Evolutionary conservation across 73 alveolate genomes (phyloP), one percentile per base, ranked within the genome.

Genomic region (Symbiodinium pilosum): DNA sequence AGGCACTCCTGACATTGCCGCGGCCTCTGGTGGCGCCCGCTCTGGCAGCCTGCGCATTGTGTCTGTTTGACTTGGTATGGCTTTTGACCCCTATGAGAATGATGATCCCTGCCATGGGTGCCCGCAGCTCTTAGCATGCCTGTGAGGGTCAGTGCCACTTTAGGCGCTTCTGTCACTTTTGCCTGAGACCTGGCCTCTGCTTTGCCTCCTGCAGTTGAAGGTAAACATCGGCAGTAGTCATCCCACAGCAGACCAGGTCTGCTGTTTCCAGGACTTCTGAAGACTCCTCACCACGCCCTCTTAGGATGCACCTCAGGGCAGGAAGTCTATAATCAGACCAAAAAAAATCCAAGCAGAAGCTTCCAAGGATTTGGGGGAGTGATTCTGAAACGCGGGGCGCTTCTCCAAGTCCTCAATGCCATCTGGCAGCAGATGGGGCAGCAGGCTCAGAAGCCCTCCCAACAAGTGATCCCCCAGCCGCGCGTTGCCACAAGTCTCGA

Each of bases 171-270:
- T 28, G 84, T 24, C 20, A 24, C 84, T 69, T 69, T 40, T 28
- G 84, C 34, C 34, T 34, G 42, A 69, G 2, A 77, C 54, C 87
- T 5, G 2, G 87, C 51, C 87, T 77, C 51, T n/a, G 38, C 38
- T 40, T 77, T 32, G 87, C 43, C n/a, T 40, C 38, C 54, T 77
- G 54, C 87, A 36, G 51, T 20, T 77, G 38, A 47, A 52, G 14
- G 26, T 43, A 26, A 28, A 38, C 95, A 40, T 91, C 97, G 26
- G 97, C 97, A 14, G 97, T 91, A 51, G 89, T 42, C 97, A 91
- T 69, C n/a, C 89, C 97, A n/a, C 97, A 91, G 88, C 97, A 59
- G 56, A 91, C 97, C 56, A 91, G 36, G 52, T 91, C 97, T 4
- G 83, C 44, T 0, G 89, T 69, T 39, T 71, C 81, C 81, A 91